These are phyloP conservation scores for Nannochloropsis gaditana DNA, from an alignment of 108 stramenopile species.

Conservation along the genomic window DNA sequence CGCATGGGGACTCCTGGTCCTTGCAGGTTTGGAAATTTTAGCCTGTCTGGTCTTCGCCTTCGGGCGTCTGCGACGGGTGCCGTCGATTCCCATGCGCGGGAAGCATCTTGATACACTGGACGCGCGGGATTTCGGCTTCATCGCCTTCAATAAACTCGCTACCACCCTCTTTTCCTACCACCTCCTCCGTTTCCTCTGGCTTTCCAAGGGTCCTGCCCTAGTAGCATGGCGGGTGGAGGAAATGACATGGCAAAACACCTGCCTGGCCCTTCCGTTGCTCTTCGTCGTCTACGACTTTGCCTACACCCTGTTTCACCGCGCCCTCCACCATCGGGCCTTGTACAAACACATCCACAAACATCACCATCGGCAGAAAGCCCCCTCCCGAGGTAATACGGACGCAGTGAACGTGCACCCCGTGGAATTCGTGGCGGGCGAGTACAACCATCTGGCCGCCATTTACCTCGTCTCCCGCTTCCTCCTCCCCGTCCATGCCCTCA, in stretches of 20 bases:
- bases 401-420: slow-evolving; percentile 96
- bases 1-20: slow-evolving; percentile 36
- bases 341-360: slow-evolving; percentile 92
- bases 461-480: slow-evolving; percentile 53
- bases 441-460: slow-evolving; percentile 80
- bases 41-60: slow-evolving; percentile 41
- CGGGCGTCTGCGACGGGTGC: slow-evolving; percentile 25
- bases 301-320: slow-evolving; percentile 85
- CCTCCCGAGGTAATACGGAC: slow-evolving; percentile 83
- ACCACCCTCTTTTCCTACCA: slow-evolving; percentile 75
- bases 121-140: slow-evolving; percentile 53
- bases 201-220: slow-evolving; percentile 45
- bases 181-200: slow-evolving; percentile 64
- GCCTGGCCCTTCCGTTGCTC: slow-evolving; percentile 65
- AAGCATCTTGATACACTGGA: slow-evolving; percentile 55
- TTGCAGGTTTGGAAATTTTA: slow-evolving; percentile 49
- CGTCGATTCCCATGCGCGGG: slow-evolving; percentile 45
- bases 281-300: slow-evolving; percentile 88
- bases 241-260: slow-evolving; percentile 60
- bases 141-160: slow-evolving; percentile 70
- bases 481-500: slow-evolving; percentile 61
- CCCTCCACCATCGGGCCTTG: slow-evolving; percentile 73
- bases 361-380: slow-evolving; percentile 93
- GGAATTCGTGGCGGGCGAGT: slow-evolving; percentile 93
- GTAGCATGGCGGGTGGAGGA: slow-evolving; percentile 55